phyloP scores from a whole-genome alignment of 2,329 filamentous ascomycete species.

The Aspergillus latus region DNA sequence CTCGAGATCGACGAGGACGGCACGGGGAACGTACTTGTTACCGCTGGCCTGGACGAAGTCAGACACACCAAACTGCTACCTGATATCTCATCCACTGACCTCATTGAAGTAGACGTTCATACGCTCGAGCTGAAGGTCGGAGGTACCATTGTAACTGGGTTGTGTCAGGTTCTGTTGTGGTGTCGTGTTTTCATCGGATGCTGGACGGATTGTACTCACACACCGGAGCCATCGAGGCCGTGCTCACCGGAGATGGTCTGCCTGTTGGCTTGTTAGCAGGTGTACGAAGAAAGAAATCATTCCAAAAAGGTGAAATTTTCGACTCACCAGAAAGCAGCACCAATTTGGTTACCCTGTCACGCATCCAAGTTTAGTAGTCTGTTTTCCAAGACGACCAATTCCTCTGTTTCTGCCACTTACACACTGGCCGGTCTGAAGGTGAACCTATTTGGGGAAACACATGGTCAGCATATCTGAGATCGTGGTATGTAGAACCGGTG shows the following conservation, averaged over 20 bases:
- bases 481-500: conserved; percentile 28
- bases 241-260: conserved; percentile 87
- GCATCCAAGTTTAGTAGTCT: conserved; percentile 31
- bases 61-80: conserved; percentile 5
- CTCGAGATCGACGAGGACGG: conserved; percentile 98
- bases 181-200: conserved; percentile 8
- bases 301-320: conserved; percentile 4
- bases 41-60: conserved; percentile 53
- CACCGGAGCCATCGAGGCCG: conserved; percentile 94
- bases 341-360: conserved; percentile 96
- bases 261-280: conserved; percentile 53
- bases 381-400: conserved; percentile 12
- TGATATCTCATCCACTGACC: conserved; percentile 47
- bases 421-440: conserved; percentile 99
- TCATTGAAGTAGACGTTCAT: conserved; percentile 99
- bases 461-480: conserved; percentile 29
- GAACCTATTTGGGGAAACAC: conserved; percentile 70
- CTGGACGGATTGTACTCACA: conserved; percentile 61
- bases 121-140: conserved; percentile 98
- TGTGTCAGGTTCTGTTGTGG: conserved; percentile 25
- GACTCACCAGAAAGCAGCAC: conserved; percentile 96
- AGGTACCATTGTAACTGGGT: conserved; percentile 88
- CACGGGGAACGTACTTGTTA: conserved; percentile 99
- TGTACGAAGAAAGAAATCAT: not conserved
- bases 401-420: conserved; percentile 57